phyloP scores from a whole-genome alignment of 2,329 filamentous ascomycete genomes.

The Ascosphaera acerosa region DNA sequence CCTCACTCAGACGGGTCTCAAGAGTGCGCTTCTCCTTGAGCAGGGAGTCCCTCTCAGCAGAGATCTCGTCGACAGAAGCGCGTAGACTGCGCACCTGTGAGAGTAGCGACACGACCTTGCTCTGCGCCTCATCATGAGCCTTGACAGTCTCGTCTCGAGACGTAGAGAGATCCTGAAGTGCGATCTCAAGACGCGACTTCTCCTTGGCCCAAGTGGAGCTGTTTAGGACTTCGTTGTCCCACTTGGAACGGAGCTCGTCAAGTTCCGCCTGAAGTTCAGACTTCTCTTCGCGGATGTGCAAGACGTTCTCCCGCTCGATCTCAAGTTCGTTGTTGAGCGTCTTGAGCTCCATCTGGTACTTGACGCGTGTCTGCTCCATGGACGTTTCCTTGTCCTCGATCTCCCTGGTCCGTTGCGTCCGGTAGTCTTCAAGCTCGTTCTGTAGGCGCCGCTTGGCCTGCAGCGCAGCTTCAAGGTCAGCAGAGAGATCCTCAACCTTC shows the following conservation, averaged over 20 bases:
- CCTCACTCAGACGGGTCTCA: conserved; percentile 63
- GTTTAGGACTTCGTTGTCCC: conserved; percentile 95
- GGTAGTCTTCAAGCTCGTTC: conserved; percentile 92
- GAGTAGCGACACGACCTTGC: conserved; percentile 71
- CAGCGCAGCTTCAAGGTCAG: conserved; percentile 60
- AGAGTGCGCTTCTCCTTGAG: conserved; percentile 75
- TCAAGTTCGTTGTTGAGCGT: conserved; percentile 80
- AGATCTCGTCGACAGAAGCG: conserved; percentile 60
- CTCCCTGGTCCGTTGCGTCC: conserved; percentile 81
- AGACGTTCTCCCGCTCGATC: conserved; percentile 68
- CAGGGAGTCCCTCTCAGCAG: conserved; percentile 61
- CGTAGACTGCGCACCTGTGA: conserved; percentile 72
- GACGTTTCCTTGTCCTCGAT: conserved; percentile 91
- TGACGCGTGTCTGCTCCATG: conserved; percentile 91
- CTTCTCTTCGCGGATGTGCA: conserved; percentile 66
- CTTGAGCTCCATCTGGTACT: conserved; percentile 85
- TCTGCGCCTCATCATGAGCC: conserved; percentile 84
- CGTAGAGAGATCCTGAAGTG: conserved; percentile 62
- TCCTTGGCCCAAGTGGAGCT: conserved; percentile 97
- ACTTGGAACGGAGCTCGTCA: conserved; percentile 81
- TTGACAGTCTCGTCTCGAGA: conserved; percentile 84
- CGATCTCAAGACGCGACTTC: conserved; percentile 74
- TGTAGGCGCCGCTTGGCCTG: conserved; percentile 88
- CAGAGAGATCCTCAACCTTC: conserved; percentile 70
- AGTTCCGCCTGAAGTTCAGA: conserved; percentile 79